Percentiles rank a stretch among this genome's conserved stretches.
phyloP scores from a whole-genome alignment of 169 alveolate genomes.

The Cardiosporidium cionae region DNA sequence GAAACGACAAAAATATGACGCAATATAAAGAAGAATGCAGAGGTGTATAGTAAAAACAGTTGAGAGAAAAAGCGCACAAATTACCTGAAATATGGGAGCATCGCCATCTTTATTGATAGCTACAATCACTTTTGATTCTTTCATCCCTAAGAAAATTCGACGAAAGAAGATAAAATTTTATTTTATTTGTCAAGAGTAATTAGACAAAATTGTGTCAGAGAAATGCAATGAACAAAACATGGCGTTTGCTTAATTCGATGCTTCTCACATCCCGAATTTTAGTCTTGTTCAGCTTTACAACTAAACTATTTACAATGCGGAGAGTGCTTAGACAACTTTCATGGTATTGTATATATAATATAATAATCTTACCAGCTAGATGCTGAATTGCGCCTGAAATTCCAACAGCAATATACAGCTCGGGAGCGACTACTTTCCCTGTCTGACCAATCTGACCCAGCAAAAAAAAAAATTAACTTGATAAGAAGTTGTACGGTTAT shows the following conservation, averaged over 20 bases:
- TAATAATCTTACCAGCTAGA: constrained; percentile 44
- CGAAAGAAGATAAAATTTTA: neutral
- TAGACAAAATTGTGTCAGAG: neutral
- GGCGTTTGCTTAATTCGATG: too few species aligned
- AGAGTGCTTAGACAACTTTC: too few species aligned
- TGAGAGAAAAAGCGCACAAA: neutral
- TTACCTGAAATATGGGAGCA: constrained; percentile 63
- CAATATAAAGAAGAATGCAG: neutral
- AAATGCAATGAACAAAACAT: neutral
- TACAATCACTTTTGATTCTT: constrained; percentile 74
- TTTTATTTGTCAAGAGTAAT: neutral
- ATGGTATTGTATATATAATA: too few species aligned
- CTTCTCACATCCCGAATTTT: too few species aligned
- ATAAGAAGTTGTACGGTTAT: neutral
- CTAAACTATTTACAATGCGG: too few species aligned
- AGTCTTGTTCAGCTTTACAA: too few species aligned
- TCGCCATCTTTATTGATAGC: constrained; percentile 77
- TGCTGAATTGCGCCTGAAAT: constrained; percentile 82
- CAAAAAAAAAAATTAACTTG: neutral
- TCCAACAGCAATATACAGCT: constrained; percentile 76
- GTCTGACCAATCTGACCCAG: constrained; percentile 69
- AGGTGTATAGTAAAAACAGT: neutral
- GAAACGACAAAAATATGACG: neutral
- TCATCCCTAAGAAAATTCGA: constrained; percentile 48
- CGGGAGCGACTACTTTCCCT: constrained; percentile 83